Evolutionary conservation across 1,139 yeast species (phyloP).

Genomic region (Taphrina flavorubra): DNA sequence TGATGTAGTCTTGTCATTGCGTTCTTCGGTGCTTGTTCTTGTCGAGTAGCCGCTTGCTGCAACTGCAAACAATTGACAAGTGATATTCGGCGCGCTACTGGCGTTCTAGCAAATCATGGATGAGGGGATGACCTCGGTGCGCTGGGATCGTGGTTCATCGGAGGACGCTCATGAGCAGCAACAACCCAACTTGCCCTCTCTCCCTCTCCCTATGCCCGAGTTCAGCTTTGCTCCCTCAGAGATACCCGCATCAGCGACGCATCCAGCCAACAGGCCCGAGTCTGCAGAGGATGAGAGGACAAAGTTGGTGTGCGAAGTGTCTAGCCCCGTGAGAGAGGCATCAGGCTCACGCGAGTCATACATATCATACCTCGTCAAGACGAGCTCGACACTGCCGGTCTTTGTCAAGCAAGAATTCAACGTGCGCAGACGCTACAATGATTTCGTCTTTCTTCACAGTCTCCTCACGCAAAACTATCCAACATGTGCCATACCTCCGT

Average conservation of each 20-base stretch:
- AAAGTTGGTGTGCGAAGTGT: slow-evolving; percentile 54
- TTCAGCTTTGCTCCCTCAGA: slow-evolving; percentile 17
- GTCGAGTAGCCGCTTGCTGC: no score
- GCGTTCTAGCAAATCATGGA: slow-evolving; percentile 8
- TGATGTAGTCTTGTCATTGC: no score
- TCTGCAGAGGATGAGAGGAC: slow-evolving; percentile 35
- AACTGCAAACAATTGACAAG: background rate
- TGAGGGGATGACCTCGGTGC: slow-evolving; percentile 27
- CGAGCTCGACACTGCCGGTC: slow-evolving; percentile 60
- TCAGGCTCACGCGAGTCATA: slow-evolving; percentile 68
- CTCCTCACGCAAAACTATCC: slow-evolving; percentile 79
- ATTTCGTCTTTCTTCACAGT: slow-evolving; percentile 77
- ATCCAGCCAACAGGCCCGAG: slow-evolving; percentile 35
- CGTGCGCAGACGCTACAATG: slow-evolving; percentile 80
- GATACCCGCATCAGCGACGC: slow-evolving; percentile 14
- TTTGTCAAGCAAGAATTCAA: slow-evolving; percentile 57
- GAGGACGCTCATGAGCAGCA: background rate
- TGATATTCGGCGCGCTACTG: background rate
- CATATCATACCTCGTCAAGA: slow-evolving; percentile 77
- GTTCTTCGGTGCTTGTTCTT: no score
- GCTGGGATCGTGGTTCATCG: slow-evolving; percentile 22
- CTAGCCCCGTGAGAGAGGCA: slow-evolving; percentile 78
- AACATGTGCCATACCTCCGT: slow-evolving; percentile 84
- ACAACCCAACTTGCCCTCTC: slow-evolving; percentile 1
- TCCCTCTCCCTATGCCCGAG: slow-evolving; percentile 18